These are phyloP conservation scores for Phytophthora aleatoria DNA, from an alignment of 352 stramenopile species.

Conservation along the genomic window DNA sequence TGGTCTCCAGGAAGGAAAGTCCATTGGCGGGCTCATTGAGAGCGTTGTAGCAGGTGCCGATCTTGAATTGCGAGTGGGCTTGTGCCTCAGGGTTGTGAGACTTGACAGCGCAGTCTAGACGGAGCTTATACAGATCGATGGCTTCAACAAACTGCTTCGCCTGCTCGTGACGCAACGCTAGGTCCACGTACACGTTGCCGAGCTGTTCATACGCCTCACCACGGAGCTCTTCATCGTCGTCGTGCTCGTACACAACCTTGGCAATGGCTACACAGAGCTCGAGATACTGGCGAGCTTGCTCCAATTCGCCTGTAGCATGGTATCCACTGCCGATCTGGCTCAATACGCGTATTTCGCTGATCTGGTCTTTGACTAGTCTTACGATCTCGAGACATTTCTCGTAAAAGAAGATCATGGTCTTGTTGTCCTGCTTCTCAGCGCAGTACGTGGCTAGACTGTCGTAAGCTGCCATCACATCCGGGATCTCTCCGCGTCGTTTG, in stretches of 20 bases:
- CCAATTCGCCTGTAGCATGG: conserved; percentile 70
- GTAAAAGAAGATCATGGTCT: conserved; percentile 94
- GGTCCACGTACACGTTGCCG: conserved; percentile 75
- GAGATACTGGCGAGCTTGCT: conserved; percentile 77
- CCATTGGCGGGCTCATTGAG: conserved; percentile 65
- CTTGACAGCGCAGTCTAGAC: conserved; percentile 70
- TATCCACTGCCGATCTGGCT: conserved; percentile 86
- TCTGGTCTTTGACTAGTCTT: conserved; percentile 83
- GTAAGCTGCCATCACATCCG: conserved; percentile 84
- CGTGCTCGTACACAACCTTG: conserved; percentile 66
- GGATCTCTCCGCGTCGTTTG: conserved; percentile 88
- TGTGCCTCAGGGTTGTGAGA: conserved; percentile 64
- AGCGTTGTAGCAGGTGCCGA: conserved; percentile 78
- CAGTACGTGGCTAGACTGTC: conserved; percentile 81
- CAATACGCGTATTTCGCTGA: conserved; percentile 88
- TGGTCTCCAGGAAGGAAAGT: conserved; percentile 84
- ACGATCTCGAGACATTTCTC: conserved; percentile 93
- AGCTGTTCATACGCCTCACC: conserved; percentile 69
- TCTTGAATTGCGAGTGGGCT: conserved; percentile 70
- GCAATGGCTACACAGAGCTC: conserved; percentile 85
- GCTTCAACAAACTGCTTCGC: conserved; percentile 43
- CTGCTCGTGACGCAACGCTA: conserved; percentile 56
- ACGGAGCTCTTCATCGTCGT: conserved; percentile 61
- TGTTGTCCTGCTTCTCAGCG: conserved; percentile 75
- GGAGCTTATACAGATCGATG: conserved; percentile 80